phyloP scores from a whole-genome alignment of 768 basidiomycete species.

The Termitomyces heimii region DNA sequence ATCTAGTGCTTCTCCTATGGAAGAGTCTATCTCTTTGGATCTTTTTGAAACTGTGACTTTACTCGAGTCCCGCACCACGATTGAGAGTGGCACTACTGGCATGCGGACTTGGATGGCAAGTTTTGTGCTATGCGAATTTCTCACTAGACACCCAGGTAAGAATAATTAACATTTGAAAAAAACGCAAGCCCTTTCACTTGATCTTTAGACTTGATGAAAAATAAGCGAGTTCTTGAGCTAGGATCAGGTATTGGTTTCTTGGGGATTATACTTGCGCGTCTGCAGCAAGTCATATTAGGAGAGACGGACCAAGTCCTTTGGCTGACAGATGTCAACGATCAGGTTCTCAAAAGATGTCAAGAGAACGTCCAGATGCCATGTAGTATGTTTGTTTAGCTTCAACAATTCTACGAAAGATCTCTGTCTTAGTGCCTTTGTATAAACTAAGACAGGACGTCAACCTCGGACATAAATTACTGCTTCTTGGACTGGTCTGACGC shows the following conservation, averaged over 20 bases:
- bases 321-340: slow-evolving; percentile 62
- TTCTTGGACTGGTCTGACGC: slow-evolving; percentile 67
- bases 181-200: neutral
- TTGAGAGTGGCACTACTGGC: slow-evolving; percentile 76
- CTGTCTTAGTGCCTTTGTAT: neutral
- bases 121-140: slow-evolving; percentile 55
- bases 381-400: slow-evolving; percentile 45
- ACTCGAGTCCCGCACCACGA: slow-evolving; percentile 65
- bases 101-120: slow-evolving; percentile 78
- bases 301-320: slow-evolving; percentile 23
- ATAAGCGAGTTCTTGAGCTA: slow-evolving; percentile 58
- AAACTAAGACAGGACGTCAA: slow-evolving; percentile 44
- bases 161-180: neutral
- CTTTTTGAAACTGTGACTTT: slow-evolving; percentile 47
- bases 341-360: slow-evolving; percentile 56
- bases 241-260: slow-evolving; percentile 77
- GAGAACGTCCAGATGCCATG: slow-evolving; percentile 58
- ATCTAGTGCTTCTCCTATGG: neutral
- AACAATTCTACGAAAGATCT: slow-evolving; percentile 8
- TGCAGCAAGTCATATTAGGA: slow-evolving; percentile 36
- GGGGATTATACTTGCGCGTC: slow-evolving; percentile 51
- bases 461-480: slow-evolving; percentile 37
- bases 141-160: slow-evolving; percentile 53
- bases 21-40: slow-evolving; percentile 14
- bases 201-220: slow-evolving; percentile 39